Evolutionary conservation across 2,329 filamentous ascomycete species (phyloP).

Genomic region (Exserohilum rostratum): DNA sequence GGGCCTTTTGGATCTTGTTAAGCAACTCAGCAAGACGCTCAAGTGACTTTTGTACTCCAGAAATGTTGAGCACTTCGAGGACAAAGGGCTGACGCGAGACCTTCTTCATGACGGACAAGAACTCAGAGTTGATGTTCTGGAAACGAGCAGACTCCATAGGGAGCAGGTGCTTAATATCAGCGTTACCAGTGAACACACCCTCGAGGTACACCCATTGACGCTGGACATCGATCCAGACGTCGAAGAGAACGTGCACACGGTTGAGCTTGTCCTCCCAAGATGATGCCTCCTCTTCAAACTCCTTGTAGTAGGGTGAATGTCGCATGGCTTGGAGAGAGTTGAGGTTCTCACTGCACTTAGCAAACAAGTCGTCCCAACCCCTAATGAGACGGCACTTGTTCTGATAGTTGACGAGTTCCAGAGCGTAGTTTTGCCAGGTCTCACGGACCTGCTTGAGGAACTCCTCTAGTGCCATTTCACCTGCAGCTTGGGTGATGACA

Average conservation of each 20-base stretch:
- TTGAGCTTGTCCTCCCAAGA: conserved; percentile 99
- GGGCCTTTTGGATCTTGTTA: conserved; percentile 98
- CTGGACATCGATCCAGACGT: conserved; percentile 99
- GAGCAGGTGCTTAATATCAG: conserved; percentile 96
- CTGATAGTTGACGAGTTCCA: conserved; percentile 96
- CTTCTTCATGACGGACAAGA: conserved; percentile 99
- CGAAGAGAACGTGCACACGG: conserved; percentile 94
- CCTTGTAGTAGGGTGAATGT: conserved; percentile 98
- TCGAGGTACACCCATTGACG: conserved; percentile 99
- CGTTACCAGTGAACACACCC: conserved; percentile 97
- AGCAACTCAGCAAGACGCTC: conserved; percentile 95
- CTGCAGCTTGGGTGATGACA: conserved; percentile 93
- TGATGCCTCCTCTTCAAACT: conserved; percentile 96
- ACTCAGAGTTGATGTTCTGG: conserved; percentile 99
- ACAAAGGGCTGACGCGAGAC: conserved; percentile 96
- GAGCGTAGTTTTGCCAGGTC: conserved; percentile 91
- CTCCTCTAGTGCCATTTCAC: conserved; percentile 97
- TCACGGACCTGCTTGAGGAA: conserved; percentile 96
- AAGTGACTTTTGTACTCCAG: conserved; percentile 92
- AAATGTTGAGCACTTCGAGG: conserved; percentile 93
- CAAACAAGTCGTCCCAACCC: conserved; percentile 97
- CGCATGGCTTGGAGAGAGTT: conserved; percentile 99
- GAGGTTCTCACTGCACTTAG: conserved; percentile 96
- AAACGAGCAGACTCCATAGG: conserved; percentile 97
- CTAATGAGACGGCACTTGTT: conserved; percentile 97